Evolutionary conservation across 2,329 filamentous ascomycete genomes (phyloP).

Genomic region (Dothistroma septosporum): DNA sequence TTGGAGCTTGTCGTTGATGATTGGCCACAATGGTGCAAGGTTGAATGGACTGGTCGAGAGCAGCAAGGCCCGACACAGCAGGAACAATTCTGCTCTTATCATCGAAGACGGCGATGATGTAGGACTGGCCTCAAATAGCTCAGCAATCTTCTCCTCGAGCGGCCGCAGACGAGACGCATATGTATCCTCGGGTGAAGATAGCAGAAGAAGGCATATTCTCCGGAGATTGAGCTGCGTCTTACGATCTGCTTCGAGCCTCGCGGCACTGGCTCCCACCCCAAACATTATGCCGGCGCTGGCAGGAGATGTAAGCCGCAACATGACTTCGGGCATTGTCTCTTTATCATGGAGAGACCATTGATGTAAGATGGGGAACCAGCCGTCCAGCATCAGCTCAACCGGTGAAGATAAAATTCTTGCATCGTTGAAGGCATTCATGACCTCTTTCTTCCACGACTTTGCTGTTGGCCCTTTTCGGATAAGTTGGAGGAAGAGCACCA

Average conservation of each 20-base stretch:
- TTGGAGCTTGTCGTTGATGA: conserved; percentile 82
- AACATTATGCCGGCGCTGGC: conserved; percentile 96
- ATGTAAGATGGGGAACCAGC: conserved; percentile 78
- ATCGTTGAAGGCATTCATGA: conserved; percentile 89
- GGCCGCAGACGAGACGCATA: conserved; percentile 71
- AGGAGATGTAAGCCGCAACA: conserved; percentile 74
- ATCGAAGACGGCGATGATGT: conserved; percentile 88
- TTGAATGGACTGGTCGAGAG: conserved; percentile 76
- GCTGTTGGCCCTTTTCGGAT: conserved; percentile 73
- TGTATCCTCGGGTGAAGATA: conserved; percentile 71
- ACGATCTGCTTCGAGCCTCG: conserved; percentile 88
- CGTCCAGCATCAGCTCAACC: conserved; percentile 60
- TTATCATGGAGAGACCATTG: conserved; percentile 86
- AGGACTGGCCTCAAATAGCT: conserved; percentile 76
- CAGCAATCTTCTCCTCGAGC: conserved; percentile 78
- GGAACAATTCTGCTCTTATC: conserved; percentile 83
- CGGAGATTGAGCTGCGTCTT: conserved; percentile 87
- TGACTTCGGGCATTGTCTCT: conserved; percentile 76
- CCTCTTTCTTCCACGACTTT: conserved; percentile 89
- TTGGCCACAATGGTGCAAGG: conserved; percentile 81
- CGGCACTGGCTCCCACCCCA: conserved; percentile 92
- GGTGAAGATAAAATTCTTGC: conserved; percentile 74
- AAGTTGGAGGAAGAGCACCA: conserved; percentile 72
- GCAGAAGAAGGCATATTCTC: conserved; percentile 71
- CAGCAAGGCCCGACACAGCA: conserved; percentile 77